Conservation (phyloP, 768 basidiomycete genomes). For the Pisolithus orientalis region DNA sequence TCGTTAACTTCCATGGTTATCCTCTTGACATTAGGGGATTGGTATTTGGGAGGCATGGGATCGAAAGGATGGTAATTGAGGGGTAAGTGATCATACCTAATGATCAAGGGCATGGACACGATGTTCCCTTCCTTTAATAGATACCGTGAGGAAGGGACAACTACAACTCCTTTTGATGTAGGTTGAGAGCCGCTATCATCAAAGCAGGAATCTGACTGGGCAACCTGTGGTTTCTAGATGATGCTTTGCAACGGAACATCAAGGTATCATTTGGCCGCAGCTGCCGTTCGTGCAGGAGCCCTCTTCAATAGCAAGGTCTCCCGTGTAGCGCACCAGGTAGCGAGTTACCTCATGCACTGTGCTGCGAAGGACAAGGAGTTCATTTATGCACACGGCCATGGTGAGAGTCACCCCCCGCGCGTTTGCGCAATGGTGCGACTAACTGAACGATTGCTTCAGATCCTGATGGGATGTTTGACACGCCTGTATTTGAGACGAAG, state of each 20-base stretch:
- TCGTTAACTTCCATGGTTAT: slow-evolving; percentile 85
- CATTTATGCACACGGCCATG: slow-evolving; percentile 52
- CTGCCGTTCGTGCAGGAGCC: slow-evolving; percentile 54
- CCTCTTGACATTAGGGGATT: slow-evolving; percentile 66
- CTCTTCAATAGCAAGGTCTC: slow-evolving; percentile 47
- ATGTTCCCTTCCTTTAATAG: slow-evolving; percentile 13
- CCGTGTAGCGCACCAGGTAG: slow-evolving; percentile 50
- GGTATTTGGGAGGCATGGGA: slow-evolving; percentile 47
- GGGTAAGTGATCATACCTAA: slow-evolving; percentile 29
- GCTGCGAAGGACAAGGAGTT: slow-evolving; percentile 57
- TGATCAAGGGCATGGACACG: neutral
- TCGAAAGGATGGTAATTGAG: slow-evolving; percentile 47
- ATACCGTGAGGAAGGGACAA: slow-evolving; percentile 70
- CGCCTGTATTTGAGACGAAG: slow-evolving; percentile 33
- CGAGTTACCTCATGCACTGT: slow-evolving; percentile 54
- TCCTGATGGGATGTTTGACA: slow-evolving; percentile 36
- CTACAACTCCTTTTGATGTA: slow-evolving; percentile 75
- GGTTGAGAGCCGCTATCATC: slow-evolving; percentile 14
- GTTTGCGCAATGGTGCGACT: neutral
- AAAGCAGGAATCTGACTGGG: neutral
- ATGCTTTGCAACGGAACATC: slow-evolving; percentile 68
- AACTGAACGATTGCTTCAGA: slow-evolving; percentile 14
- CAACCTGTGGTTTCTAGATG: slow-evolving; percentile 40
- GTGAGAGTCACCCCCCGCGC: slow-evolving; percentile 23
- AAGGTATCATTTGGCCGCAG: slow-evolving; percentile 57